Evolutionary conservation across 352 stramenopile genomes (phyloP).

Genomic region (Nannochloropsis limnetica): DNA sequence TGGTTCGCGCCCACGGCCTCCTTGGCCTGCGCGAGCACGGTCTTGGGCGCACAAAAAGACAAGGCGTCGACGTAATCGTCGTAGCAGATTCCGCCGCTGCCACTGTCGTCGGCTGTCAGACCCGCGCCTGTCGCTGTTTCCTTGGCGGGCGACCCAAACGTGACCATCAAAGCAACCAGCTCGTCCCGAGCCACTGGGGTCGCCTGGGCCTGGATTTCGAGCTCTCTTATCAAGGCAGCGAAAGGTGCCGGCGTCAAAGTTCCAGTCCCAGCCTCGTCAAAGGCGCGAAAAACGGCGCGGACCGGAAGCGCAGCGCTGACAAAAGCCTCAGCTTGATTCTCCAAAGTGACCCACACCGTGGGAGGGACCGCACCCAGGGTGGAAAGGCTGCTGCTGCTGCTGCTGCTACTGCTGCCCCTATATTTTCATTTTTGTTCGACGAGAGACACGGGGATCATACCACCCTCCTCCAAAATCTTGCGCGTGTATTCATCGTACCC

Average conservation of each 20-base stretch:
- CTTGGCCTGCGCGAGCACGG: background rate
- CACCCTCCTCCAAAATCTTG: conserved; percentile 47
- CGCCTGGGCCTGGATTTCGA: background rate
- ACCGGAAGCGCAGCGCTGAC: conserved; percentile 23
- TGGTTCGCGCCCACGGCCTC: background rate
- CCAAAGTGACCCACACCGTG: background rate
- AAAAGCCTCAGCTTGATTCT: background rate
- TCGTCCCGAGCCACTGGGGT: background rate
- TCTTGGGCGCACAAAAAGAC: background rate
- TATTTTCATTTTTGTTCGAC: background rate
- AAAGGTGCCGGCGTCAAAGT: conserved; percentile 37
- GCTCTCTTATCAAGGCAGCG: background rate
- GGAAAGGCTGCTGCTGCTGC: too few species aligned
- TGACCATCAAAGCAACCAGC: background rate
- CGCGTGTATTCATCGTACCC: conserved; percentile 50
- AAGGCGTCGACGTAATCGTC: conserved; percentile 5
- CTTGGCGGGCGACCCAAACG: too few species aligned
- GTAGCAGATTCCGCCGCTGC: background rate
- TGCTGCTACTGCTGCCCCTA: too few species aligned
- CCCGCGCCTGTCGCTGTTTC: background rate
- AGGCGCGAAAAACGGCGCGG: conserved; percentile 41
- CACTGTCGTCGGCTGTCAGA: background rate
- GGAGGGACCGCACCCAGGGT: background rate
- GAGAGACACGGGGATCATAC: background rate
- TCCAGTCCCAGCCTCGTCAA: conserved; percentile 38